Base-by-base conservation (phyloP, 2,329 filamentous ascomycete genomes). In the Cadophora malorum region DNA sequence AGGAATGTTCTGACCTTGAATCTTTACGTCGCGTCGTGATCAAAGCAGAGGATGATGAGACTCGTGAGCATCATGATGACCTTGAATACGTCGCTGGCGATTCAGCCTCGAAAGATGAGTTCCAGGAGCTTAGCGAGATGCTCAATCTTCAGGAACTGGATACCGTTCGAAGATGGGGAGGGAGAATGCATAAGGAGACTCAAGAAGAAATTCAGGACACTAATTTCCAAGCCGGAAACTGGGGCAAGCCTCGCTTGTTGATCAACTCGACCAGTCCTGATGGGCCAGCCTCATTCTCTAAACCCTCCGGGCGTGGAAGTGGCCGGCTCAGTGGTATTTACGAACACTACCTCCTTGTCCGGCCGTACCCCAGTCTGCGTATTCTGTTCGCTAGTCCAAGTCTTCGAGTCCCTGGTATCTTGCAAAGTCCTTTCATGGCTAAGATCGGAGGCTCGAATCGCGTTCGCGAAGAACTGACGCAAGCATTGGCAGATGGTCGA, bases 311-410 rank as follows among this genome's bases (percentile, higher is more conserved):
- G 16, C 58, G 65, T 8, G 64, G 70, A 63, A 78, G 77, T 55
- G 78, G 79, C 16, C 78, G 76, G 31, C 75, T 82, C 4, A 75
- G 75, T n/a, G 79, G 81, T n/a, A 75, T 83, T 49, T 86, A 84
- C 72, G 81, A 86, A 70, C 78, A 89, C 73, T 90, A 89, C 73
- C 81, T 90, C n/a, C 83, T 90, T 21, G 84, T 90, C 5, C 82
- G 90, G 4, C 90, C 90, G 0, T 87, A 87, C 70, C 90, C 90
- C 0, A 89, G 83, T 45, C 81, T 92, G 0, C 84, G 86, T 0
- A 88, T 92, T 63, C 83, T 91, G 0, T 92, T 92, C 75, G 90
- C 90, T 2, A 90, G 88, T 0, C 89, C 90, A 0, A 85, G 87
- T 0, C 83, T 92, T 33, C 85, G 89, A 2, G 85, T 91, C 0